phyloP scores from a whole-genome alignment of 2,329 filamentous ascomycete genomes.

The Stemphylium lycopersici region DNA sequence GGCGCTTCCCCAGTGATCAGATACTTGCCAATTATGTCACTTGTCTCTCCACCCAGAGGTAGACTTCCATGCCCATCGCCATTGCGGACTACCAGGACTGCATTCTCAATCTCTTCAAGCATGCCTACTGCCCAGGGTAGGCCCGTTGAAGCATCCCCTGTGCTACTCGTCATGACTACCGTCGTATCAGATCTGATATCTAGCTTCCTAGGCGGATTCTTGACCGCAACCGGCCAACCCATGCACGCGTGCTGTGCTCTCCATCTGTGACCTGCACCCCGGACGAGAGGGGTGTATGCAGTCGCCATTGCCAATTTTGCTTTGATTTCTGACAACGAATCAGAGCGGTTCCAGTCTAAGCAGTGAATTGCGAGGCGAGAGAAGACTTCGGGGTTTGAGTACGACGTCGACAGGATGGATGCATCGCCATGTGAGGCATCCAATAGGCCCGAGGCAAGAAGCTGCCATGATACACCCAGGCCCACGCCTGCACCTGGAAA shows the following conservation, averaged over 20 bases:
- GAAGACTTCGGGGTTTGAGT: conserved; percentile 13
- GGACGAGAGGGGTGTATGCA: conserved; percentile 45
- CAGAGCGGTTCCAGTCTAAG: conserved; percentile 38
- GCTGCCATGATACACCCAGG: conserved; percentile 5
- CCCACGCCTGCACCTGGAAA: neutral
- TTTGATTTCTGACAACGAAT: neutral
- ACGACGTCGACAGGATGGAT: conserved; percentile 41
- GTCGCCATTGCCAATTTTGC: conserved; percentile 25
- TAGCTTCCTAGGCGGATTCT: conserved; percentile 45
- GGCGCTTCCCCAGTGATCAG: conserved; percentile 35
- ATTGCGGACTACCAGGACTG: conserved; percentile 49
- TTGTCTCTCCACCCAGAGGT: conserved; percentile 39
- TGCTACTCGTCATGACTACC: conserved; percentile 50
- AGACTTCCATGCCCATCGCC: conserved; percentile 52
- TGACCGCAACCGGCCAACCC: conserved; percentile 48
- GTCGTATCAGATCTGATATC: conserved; percentile 31
- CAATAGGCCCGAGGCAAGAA: conserved; percentile 29
- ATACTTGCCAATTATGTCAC: conserved; percentile 40
- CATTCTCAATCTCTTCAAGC: conserved; percentile 36
- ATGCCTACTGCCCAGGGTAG: conserved; percentile 36
- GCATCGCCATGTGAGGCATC: conserved; percentile 48
- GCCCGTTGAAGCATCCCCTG: conserved; percentile 51
- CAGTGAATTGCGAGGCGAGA: conserved; percentile 47
- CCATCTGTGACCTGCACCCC: conserved; percentile 46
- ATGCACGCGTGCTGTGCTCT: conserved; percentile 48